Percentiles rank a stretch among this genome's conserved stretches.
Evolutionary conservation across 2,329 filamentous ascomycete genomes (phyloP).

Genomic region (Claviceps pusilla): DNA sequence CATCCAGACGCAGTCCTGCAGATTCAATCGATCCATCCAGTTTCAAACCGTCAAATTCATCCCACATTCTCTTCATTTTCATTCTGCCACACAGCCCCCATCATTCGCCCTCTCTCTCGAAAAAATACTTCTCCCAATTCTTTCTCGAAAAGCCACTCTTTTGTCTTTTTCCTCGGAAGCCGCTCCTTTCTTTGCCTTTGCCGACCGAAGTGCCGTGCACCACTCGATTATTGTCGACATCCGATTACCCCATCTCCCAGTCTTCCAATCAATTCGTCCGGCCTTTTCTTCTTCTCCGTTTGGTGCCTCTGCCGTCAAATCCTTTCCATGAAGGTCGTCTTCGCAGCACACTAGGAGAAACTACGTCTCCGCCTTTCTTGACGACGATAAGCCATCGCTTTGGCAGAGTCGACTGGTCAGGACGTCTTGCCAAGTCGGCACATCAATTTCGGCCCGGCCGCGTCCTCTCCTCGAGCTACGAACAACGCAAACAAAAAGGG

Average conservation of each 20-base stretch:
- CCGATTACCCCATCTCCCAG: neutral
- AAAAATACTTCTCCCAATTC: too few relatives aligned
- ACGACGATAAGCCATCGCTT: neutral
- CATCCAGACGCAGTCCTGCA: neutral
- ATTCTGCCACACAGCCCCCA: neutral
- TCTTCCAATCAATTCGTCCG: neutral
- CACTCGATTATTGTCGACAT: neutral
- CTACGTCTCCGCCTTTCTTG: neutral
- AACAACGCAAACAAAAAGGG: neutral
- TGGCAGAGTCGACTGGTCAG: neutral
- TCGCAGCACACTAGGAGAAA: neutral
- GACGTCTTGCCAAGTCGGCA: neutral
- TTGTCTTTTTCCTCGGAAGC: neutral
- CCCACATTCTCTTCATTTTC: neutral
- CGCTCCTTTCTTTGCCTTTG: neutral
- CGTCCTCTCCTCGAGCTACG: neutral
- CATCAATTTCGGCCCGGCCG: neutral
- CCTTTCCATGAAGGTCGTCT: neutral
- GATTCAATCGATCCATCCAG: neutral
- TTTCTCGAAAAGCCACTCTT: neutral
- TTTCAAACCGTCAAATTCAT: neutral
- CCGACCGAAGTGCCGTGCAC: neutral
- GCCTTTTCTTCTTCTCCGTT: neutral
- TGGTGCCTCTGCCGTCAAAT: neutral
- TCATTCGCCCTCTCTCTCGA: neutral